Evolutionary conservation across 2,329 filamentous ascomycete genomes (phyloP), one percentile per base, ranked within the genome.

Genomic region (Xylaria sp.): DNA sequence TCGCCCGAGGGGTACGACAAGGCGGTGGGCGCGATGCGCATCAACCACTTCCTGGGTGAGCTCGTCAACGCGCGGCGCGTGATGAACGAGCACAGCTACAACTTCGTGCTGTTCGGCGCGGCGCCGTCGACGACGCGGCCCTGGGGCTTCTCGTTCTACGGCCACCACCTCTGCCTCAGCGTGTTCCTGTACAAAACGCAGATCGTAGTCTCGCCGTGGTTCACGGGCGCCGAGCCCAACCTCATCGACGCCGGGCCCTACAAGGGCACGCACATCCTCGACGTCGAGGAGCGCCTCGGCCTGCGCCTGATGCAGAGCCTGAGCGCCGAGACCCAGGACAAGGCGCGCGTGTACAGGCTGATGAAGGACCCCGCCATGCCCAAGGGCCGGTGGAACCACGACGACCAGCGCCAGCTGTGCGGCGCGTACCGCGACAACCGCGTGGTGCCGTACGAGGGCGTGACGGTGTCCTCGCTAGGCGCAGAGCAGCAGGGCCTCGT

Each of bases 171-270:
- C 2, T 93, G 90, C 71, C 83, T 94, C 2, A 89, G 89, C 72
- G 84, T 91, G 25, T 91, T 94, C 74, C 83, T 94, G 62, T 86
- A 89, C 73, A 82, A 82, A 36, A 78, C 80, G 0, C 89, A 93
- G 76, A 88, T 93, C 56, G 81, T 93, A 50, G 82, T 93, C 2
- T 88, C 87, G 0, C 92, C 92, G 0, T 92, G 89, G 79, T 95
- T 95, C 78, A 93, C 90, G 0, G 92, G 92, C 61, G 92, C 92
- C 0, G 92, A 95, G 78, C 92, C 92, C 0, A 93, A 94, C 72
- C 73, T 89, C 39, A 91, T 94, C 71, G 91, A 94, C 70, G 77
- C 78, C 0, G 90, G 91, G 0, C 85, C 84, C 0, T 84, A 88
- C 76, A 79, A 80, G 1, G 91, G 91, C 6, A 92, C 89, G 0